These are phyloP conservation scores for Candida sp. DNA, from an alignment of 1,139 yeast species.

Conservation along the genomic window DNA sequence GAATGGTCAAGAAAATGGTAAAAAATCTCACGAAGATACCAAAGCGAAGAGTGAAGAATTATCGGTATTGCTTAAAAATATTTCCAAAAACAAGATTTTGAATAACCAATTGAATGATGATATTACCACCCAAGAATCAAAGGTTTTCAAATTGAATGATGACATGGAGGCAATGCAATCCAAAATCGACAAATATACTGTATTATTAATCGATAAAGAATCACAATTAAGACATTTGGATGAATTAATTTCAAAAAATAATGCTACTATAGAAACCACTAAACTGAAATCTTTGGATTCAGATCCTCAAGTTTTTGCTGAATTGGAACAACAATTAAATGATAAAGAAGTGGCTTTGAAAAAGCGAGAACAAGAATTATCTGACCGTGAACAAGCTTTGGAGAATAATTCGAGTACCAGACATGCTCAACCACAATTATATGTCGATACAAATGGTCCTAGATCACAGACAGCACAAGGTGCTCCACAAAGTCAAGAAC, in stretches of 20 bases:
- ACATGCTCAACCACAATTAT: conserved; percentile 8
- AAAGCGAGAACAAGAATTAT: conserved; percentile 41
- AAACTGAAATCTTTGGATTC: not conserved
- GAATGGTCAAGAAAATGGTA: conserved; percentile 3
- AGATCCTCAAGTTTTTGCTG: not conserved
- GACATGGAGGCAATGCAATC: conserved; percentile 8
- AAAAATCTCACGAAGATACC: conserved; percentile 15
- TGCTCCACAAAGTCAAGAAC: conserved; percentile 4
- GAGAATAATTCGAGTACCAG: conserved; percentile 3
- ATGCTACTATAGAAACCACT: not conserved
- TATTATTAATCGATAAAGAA: conserved; percentile 6
- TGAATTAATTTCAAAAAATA: not conserved
- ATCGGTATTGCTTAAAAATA: conserved; percentile 14
- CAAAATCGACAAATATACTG: conserved; percentile 11
- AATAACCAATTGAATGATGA: conserved; percentile 18
- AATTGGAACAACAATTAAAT: conserved; percentile 10
- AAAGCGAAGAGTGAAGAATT: conserved; percentile 17
- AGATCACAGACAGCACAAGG: conserved; percentile 4
- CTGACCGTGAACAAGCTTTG: conserved; percentile 29
- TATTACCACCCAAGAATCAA: conserved; percentile 13
- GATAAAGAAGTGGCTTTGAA: conserved; percentile 40
- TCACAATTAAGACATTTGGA: conserved; percentile 14
- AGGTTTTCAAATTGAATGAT: conserved; percentile 11
- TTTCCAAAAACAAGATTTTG: conserved; percentile 20
- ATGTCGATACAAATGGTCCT: not conserved